Evolutionary conservation across 768 basidiomycete species (phyloP).

Genomic region (Sutorius australiensis): DNA sequence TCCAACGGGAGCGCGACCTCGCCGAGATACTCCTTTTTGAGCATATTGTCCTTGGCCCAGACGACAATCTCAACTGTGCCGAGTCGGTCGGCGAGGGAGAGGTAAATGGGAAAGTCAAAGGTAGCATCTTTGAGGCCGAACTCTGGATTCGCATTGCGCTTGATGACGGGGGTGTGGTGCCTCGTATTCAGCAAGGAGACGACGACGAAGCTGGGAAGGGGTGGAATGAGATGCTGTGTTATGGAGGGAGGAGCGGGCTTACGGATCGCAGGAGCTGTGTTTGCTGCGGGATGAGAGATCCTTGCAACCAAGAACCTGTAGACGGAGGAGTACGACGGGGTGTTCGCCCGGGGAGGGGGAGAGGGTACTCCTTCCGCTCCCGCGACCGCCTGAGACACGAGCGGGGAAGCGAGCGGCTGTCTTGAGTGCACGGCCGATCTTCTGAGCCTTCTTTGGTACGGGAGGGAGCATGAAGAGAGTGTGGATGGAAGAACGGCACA

Average conservation of each 20-base stretch:
- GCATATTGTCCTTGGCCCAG: conserved; percentile 89
- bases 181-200: conserved; percentile 57
- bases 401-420: conserved; percentile 54
- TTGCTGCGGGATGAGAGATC: conserved; percentile 62
- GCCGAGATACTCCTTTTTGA: conserved; percentile 88
- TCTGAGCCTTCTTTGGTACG: conserved; percentile 42
- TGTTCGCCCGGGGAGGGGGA: conserved; percentile 56
- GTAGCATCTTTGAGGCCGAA: conserved; percentile 71
- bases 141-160: conserved; percentile 64
- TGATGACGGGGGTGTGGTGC: conserved; percentile 71
- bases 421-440: conserved; percentile 59
- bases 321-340: conserved; percentile 61
- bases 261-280: conserved; percentile 76
- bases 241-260: conserved; percentile 30
- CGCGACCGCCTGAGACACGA: conserved; percentile 41
- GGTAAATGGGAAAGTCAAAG: conserved; percentile 85
- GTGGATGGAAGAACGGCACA: conserved; percentile 4
- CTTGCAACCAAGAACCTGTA: conserved; percentile 65
- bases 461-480: conserved; percentile 26
- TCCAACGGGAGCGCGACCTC: conserved; percentile 77
- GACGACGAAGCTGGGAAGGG: conserved; percentile 56
- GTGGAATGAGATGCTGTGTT: not conserved
- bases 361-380: conserved; percentile 34
- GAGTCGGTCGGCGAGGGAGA: conserved; percentile 67
- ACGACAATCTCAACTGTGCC: conserved; percentile 80